phyloP scores from a whole-genome alignment of 352 stramenopile genomes.

The Pythium diclinum region DNA sequence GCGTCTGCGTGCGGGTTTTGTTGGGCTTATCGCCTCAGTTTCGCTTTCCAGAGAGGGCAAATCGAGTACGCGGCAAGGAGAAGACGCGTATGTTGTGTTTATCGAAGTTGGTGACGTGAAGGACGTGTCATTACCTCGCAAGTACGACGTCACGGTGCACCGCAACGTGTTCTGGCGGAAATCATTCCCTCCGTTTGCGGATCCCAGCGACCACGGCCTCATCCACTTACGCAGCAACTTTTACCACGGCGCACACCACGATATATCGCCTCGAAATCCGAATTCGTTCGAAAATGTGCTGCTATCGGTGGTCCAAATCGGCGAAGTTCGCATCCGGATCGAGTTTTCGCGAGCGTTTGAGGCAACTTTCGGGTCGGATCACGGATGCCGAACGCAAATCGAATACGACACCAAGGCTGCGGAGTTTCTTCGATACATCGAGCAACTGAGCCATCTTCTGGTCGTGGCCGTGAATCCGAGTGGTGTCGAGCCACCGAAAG shows the following conservation, averaged over 20 bases:
- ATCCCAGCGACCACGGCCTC: background rate
- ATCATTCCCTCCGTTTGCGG: conserved; percentile 36
- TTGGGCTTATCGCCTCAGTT: conserved; percentile 39
- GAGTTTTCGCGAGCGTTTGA: conserved; percentile 37
- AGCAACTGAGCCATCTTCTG: conserved; percentile 53
- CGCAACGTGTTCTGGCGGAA: conserved; percentile 61
- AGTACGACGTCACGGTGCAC: conserved; percentile 34
- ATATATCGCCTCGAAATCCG: conserved; percentile 31
- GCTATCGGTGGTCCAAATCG: conserved; percentile 44
- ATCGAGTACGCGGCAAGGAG: background rate
- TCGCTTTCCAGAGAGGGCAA: background rate
- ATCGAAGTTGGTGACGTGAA: conserved; percentile 1
- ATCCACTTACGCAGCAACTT: conserved; percentile 58
- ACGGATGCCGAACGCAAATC: conserved; percentile 45
- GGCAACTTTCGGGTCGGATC: conserved; percentile 33
- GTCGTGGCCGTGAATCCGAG: conserved; percentile 40
- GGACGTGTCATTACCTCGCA: conserved; percentile 16
- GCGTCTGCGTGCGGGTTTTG: conserved; percentile 46
- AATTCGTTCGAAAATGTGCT: conserved; percentile 65
- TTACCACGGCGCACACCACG: conserved; percentile 52
- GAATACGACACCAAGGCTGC: conserved; percentile 52
- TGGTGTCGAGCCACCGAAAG: conserved; percentile 20
- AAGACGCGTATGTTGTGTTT: background rate
- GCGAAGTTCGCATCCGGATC: conserved; percentile 48
- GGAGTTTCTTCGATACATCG: conserved; percentile 37